Conservation (phyloP, 805 yeast species). For the Candida endomychidarum region DNA sequence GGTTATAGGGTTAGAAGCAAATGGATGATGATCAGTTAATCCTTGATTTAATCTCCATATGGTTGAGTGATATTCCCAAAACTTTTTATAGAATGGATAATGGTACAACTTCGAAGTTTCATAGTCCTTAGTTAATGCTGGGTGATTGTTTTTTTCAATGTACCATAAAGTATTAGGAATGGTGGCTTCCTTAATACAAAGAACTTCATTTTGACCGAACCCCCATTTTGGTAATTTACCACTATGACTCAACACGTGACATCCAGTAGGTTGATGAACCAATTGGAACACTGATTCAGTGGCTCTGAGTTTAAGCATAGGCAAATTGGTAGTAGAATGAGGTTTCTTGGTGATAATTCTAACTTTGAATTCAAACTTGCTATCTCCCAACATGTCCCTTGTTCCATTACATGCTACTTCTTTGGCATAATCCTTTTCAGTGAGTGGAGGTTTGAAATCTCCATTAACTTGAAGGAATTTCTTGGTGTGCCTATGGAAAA, state of each 20-base stretch:
- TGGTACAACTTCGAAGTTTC: conserved; percentile 21
- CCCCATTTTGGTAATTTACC: conserved; percentile 83
- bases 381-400: conserved; percentile 60
- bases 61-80: conserved; percentile 55
- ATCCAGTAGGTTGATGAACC: conserved; percentile 62
- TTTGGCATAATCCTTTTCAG: conserved; percentile 85
- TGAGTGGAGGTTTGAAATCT: conserved; percentile 79
- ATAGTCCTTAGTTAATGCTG: conserved; percentile 30
- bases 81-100: conserved; percentile 48
- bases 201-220: conserved; percentile 79
- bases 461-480: conserved; percentile 63
- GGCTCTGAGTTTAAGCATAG: conserved; percentile 45
- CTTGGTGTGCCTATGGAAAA: conserved; percentile 71
- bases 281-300: conserved; percentile 71
- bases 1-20: conserved; percentile 53
- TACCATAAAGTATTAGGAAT: conserved; percentile 69
- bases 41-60: conserved; percentile 53
- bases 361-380: conserved; percentile 69
- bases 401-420: conserved; percentile 79
- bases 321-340: conserved; percentile 30
- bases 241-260: conserved; percentile 73
- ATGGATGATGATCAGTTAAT: conserved; percentile 48
- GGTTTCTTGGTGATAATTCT: conserved; percentile 40
- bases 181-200: conserved; percentile 77
- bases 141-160: conserved; percentile 66